Conservation (phyloP, 2,329 filamentous ascomycete genomes). For the Phialophora macrospora region DNA sequence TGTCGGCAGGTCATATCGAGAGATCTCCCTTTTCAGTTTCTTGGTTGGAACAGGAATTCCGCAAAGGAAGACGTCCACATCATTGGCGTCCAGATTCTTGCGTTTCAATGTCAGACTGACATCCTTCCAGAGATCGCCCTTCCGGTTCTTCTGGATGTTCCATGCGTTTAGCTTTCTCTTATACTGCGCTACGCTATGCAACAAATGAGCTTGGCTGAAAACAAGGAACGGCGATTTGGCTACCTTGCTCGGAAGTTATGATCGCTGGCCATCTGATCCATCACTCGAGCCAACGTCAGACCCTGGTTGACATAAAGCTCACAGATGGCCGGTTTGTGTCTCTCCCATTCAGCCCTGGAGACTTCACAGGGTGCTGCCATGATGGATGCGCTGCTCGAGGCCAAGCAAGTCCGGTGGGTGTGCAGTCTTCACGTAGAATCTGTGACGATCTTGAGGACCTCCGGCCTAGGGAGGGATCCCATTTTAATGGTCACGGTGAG, state of each 20-base stretch:
- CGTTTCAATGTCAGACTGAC: not conserved
- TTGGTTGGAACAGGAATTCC: not conserved
- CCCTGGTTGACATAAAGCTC: not conserved
- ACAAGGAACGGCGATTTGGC: not conserved
- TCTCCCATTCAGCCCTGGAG: constrained; percentile 5
- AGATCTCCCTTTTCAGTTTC: constrained; percentile 9
- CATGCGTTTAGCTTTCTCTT: constrained; percentile 6
- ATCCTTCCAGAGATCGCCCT: constrained; percentile 7
- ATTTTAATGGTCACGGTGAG: not conserved
- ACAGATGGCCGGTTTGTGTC: constrained; percentile 10
- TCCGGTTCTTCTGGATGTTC: not conserved
- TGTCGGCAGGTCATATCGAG: constrained; percentile 11
- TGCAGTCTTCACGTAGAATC: not conserved
- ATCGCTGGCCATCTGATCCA: not conserved
- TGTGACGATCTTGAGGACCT: not conserved
- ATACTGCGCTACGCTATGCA: constrained; percentile 10
- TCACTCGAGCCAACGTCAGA: not conserved
- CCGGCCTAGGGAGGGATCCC: not conserved
- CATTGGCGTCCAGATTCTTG: not conserved
- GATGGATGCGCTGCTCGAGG: not conserved
- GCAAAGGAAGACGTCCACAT: constrained; percentile 5
- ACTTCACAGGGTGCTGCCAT: not conserved
- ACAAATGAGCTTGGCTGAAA: not conserved
- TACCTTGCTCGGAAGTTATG: constrained; percentile 12
- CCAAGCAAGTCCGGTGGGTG: not conserved